Base-by-base conservation (phyloP, 306 rosid genomes). In the Cucurbita pepo region DNA sequence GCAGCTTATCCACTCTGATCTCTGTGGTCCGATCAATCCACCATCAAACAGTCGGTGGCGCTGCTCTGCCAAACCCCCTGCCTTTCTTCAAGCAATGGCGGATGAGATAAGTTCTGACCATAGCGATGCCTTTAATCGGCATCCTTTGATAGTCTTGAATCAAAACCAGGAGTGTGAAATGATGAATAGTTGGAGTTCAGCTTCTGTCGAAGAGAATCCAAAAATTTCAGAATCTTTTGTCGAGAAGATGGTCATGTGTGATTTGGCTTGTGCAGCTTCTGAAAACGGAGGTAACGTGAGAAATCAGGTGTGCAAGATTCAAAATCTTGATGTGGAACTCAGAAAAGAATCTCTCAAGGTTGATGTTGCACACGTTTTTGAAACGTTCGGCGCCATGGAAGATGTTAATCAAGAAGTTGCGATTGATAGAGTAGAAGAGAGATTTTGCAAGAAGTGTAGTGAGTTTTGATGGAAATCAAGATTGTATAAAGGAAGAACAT, bases 321-420 rank as follows among this genome's bases (percentile, higher is more conserved):
- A 4, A 40, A 67, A 22, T 67, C 73, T 67, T 67, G 73, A 67
- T 47, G 14, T 15, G 56, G 73, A 14, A 41, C 19, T 67, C 19
- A 8, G 5, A 22, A 67, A 12, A 47, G 51, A 63, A 63, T 3
- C 51, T 40, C 22, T 40, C 70, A 72, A 79, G 65, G 53, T 66
- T 53, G 77, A 41, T 34, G 6, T 51, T 75, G 45, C 69, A 38
- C 71, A 66, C 30, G 65, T 69, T 30, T 34, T 53, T 0, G 72
- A 58, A 67, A 41, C n/a, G 30, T 6, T 67, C 55, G 81, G 45
- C 52, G 75, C 43, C 18, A 71, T 38, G 81, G 56, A 71, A 18
- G 75, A 56, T 52, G 77, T 18, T 63, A 30, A 12, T 15, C 52
- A 47, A 58, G 57, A 62, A 45, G 21, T 37, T 51, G 61, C 14